phyloP scores from a whole-genome alignment of 1,139 yeast genomes.

The Geotrichum carabidarum region DNA sequence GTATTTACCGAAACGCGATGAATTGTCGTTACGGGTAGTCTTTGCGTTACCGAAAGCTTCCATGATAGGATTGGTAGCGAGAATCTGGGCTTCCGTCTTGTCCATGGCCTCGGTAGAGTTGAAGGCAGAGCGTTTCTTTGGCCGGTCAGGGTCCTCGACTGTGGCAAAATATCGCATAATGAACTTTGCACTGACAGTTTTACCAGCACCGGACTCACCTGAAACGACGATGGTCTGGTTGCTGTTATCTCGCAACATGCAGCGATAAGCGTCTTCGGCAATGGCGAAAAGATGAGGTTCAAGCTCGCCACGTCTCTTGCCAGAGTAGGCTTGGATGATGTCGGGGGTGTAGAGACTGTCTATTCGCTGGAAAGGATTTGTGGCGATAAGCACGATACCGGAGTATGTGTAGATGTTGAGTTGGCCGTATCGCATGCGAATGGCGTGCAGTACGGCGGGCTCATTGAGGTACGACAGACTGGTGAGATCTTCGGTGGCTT shows the following conservation, averaged over 20 bases:
- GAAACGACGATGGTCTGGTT: slow-evolving; percentile 96
- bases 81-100: slow-evolving; percentile 85
- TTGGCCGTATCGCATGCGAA: slow-evolving; percentile 81
- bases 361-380: slow-evolving; percentile 89
- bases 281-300: slow-evolving; percentile 97
- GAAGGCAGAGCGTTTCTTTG: slow-evolving; percentile 26
- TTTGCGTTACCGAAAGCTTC: slow-evolving; percentile 98
- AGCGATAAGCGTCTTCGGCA: slow-evolving; percentile 93
- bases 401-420: slow-evolving; percentile 91
- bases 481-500: slow-evolving; percentile 91
- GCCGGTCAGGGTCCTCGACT: slow-evolving; percentile 63
- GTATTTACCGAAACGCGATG: slow-evolving; percentile 95
- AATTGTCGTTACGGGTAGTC: slow-evolving; percentile 94
- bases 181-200: slow-evolving; percentile 93
- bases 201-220: slow-evolving; percentile 99
- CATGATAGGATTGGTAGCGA: slow-evolving; percentile 97
- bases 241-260: slow-evolving; percentile 77
- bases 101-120: slow-evolving; percentile 67
- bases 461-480: slow-evolving; percentile 88
- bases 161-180: slow-evolving; percentile 97
- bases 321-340: slow-evolving; percentile 89
- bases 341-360: slow-evolving; percentile 89
- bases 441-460: slow-evolving; percentile 90
- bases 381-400: slow-evolving; percentile 93
- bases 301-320: slow-evolving; percentile 84